Conservation (phyloP, 371 early-diverging fungal species). For the Dichotomocladium elegans region DNA sequence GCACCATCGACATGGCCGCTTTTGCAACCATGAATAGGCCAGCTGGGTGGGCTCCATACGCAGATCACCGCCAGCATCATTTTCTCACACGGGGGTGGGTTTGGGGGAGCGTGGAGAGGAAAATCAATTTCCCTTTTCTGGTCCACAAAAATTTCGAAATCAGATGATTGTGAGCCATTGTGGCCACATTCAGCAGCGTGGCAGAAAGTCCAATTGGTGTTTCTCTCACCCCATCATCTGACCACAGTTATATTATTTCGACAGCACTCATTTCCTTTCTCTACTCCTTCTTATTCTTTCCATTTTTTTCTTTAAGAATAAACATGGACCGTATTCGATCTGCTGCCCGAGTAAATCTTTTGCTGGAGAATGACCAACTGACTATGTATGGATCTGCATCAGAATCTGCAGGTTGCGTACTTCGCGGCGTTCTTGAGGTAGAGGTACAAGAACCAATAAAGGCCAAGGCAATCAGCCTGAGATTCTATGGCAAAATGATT, state of each 20-base stretch:
- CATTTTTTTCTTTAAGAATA: neutral
- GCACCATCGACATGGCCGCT: too few relatives aligned
- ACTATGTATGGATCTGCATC: slow-evolving; percentile 33
- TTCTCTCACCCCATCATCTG: neutral
- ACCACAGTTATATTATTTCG: neutral
- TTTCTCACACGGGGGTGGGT: too few relatives aligned
- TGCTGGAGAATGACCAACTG: slow-evolving; percentile 34
- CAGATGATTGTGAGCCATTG: too few relatives aligned
- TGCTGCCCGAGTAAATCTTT: slow-evolving; percentile 17
- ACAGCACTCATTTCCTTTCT: neutral
- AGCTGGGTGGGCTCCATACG: too few relatives aligned
- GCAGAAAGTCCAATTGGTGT: too few relatives aligned
- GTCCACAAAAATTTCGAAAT: too few relatives aligned
- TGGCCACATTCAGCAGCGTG: too few relatives aligned
- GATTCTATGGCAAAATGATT: slow-evolving; percentile 30
- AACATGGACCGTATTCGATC: slow-evolving; percentile 11
- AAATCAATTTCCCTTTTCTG: too few relatives aligned
- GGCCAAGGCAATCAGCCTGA: slow-evolving; percentile 27
- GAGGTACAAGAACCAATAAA: slow-evolving; percentile 27
- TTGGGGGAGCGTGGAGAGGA: too few relatives aligned
- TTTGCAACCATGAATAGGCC: too few relatives aligned
- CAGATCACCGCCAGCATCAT: too few relatives aligned
- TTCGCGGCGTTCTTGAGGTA: slow-evolving; percentile 33
- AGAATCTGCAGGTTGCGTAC: slow-evolving; percentile 43
- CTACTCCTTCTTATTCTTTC: slow-evolving; percentile 1